These are phyloP conservation scores for Arctostaphylos glauca DNA, from an alignment of 148 eudicot species.

Conservation along the genomic window DNA sequence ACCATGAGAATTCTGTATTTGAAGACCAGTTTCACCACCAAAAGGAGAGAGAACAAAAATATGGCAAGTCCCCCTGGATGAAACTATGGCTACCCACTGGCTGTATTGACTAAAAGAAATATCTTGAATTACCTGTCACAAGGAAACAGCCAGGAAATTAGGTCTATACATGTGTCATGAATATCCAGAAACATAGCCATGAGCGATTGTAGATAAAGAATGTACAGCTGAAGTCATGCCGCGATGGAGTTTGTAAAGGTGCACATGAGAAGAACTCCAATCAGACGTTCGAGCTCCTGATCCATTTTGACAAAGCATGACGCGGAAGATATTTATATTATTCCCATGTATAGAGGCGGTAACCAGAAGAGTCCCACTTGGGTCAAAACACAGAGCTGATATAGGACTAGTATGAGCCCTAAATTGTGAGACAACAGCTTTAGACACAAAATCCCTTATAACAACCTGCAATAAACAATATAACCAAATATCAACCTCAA, in stretches of 20 bases:
- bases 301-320: constrained; percentile 77
- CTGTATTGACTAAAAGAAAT: constrained; percentile 93
- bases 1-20: constrained; percentile 45
- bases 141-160: constrained; percentile 8
- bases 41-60: constrained; percentile 80
- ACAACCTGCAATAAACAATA: constrained; percentile 59
- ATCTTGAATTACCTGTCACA: constrained; percentile 86
- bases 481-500: constrained; percentile 4
- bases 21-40: constrained; percentile 83
- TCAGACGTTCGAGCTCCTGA: constrained; percentile 55
- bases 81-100: constrained; percentile 92
- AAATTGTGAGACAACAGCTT: constrained; percentile 83
- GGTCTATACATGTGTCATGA: constrained; percentile 6
- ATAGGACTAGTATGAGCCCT: constrained; percentile 95
- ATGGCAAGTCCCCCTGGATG: constrained; percentile 94
- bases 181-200: not conserved
- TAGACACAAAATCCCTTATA: constrained; percentile 76
- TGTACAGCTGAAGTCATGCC: constrained; percentile 91
- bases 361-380: constrained; percentile 94
- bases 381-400: constrained; percentile 94
- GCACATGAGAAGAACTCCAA: constrained; percentile 80
- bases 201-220: constrained; percentile 15
- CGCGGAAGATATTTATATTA: constrained; percentile 82
- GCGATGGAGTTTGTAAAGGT: constrained; percentile 93
- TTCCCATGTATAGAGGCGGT: constrained; percentile 94